phyloP scores from a whole-genome alignment of 176 grass and related monocot species.

The Urochloa ruziziensis region DNA sequence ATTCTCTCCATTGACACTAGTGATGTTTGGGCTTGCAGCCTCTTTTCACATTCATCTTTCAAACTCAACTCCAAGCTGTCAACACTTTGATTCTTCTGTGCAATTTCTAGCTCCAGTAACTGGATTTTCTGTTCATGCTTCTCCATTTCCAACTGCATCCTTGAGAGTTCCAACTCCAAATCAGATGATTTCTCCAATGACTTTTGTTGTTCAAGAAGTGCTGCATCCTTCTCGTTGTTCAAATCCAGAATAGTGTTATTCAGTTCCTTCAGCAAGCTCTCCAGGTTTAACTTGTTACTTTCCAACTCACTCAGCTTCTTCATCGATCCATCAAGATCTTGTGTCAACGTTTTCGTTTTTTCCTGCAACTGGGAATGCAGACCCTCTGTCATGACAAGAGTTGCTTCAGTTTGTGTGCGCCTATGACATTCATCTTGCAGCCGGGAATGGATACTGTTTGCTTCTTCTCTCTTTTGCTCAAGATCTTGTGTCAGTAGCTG shows the following conservation, averaged over 20 bases:
- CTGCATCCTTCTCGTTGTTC: slow-evolving; percentile 38
- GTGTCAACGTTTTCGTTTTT: slow-evolving; percentile 30
- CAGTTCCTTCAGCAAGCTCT: slow-evolving; percentile 37
- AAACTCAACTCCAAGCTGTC: slow-evolving; percentile 29
- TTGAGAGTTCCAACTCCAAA: slow-evolving; percentile 46
- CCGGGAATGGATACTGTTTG: slow-evolving; percentile 16
- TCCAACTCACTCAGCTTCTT: slow-evolving; percentile 33
- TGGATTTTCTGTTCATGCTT: slow-evolving; percentile 46
- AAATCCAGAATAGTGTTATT: slow-evolving; percentile 38
- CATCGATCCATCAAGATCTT: slow-evolving; percentile 33
- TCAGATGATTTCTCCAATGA: slow-evolving; percentile 41
- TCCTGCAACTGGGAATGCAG: slow-evolving; percentile 46
- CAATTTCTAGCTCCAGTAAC: slow-evolving; percentile 48
- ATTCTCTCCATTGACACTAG: slow-evolving; percentile 38
- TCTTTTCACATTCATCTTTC: slow-evolving; percentile 47
- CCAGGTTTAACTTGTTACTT: slow-evolving; percentile 45
- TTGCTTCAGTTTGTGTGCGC: slow-evolving; percentile 45
- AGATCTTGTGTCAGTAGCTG: slow-evolving; percentile 49
- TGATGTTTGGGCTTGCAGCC: slow-evolving; percentile 37
- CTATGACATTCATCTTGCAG: slow-evolving; percentile 44
- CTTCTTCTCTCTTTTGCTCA: slow-evolving; percentile 43
- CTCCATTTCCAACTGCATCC: slow-evolving; percentile 43
- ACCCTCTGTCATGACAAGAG: slow-evolving; percentile 34
- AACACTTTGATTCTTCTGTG: slow-evolving; percentile 40
- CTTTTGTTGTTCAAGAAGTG: slow-evolving; percentile 36